phyloP scores from a whole-genome alignment of 331 rosid species.

The Malus hybrid region DNA sequence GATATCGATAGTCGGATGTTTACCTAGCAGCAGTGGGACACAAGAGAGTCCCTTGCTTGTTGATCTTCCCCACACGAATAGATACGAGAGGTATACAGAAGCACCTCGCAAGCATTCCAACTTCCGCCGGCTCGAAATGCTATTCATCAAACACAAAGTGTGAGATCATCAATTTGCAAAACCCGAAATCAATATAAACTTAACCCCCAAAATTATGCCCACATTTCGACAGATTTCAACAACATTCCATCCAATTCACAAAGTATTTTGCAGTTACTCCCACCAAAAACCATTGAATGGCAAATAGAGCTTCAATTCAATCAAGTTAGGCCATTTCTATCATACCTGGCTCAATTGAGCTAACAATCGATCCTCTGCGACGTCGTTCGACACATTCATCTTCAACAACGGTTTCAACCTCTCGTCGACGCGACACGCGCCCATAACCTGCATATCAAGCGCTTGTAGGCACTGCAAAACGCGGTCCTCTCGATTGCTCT shows the following conservation, averaged over 20 bases:
- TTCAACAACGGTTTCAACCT: conserved; percentile 85
- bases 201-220: not conserved
- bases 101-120: conserved; percentile 98
- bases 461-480: conserved; percentile 84
- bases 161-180: not conserved
- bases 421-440: conserved; percentile 94
- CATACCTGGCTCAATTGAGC: conserved; percentile 87
- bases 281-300: not conserved
- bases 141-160: conserved; percentile 21
- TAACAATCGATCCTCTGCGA: conserved; percentile 77
- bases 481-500: conserved; percentile 52
- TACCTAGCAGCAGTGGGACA: conserved; percentile 77
- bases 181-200: not conserved
- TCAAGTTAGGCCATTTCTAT: not conserved
- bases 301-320: conserved; percentile 16
- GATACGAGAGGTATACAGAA: conserved; percentile 96
- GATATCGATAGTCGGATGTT: not conserved
- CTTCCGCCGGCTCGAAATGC: conserved; percentile 98
- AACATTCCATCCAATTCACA: not conserved
- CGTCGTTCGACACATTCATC: conserved; percentile 54
- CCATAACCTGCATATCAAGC: conserved; percentile 83
- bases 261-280: not conserved
- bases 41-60: conserved; percentile 59
- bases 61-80: conserved; percentile 76
- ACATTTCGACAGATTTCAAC: not conserved